These are phyloP conservation scores for Allomyces macrogynus DNA, from an alignment of 192 early-diverging fungal species.

Conservation along the genomic window DNA sequence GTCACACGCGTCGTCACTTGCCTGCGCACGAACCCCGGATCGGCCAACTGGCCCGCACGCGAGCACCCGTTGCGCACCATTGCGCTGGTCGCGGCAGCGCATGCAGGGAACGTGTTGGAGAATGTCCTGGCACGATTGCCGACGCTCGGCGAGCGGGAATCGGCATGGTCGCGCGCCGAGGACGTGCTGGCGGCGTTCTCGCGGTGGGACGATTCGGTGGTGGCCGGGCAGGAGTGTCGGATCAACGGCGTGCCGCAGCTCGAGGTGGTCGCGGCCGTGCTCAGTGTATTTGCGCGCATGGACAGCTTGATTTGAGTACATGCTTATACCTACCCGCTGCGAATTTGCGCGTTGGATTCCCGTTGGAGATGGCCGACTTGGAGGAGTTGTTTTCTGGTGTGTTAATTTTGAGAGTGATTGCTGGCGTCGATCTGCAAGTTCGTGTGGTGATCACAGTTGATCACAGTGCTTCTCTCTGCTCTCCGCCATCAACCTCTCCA, in stretches of 20 bases:
- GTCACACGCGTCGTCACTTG: constrained; percentile 57
- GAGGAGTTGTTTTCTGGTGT: too few relatives aligned
- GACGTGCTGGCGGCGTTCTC: constrained; percentile 75
- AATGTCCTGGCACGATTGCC: constrained; percentile 64
- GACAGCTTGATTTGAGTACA: constrained; percentile 12
- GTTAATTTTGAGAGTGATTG: too few relatives aligned
- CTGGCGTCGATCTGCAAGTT: too few relatives aligned
- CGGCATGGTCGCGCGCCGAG: constrained; percentile 72
- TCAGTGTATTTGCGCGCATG: constrained; percentile 76
- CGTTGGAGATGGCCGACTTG: too few relatives aligned
- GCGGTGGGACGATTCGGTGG: constrained; percentile 41
- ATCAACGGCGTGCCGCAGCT: constrained; percentile 37
- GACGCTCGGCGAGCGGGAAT: constrained; percentile 65
- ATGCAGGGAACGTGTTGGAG: constrained; percentile 93
- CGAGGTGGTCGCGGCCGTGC: constrained; percentile 55
- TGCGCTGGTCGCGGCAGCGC: constrained; percentile 80
- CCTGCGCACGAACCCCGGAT: constrained; percentile 12
- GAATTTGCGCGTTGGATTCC: neutral
- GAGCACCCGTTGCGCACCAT: constrained; percentile 49
- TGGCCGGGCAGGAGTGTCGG: constrained; percentile 27
- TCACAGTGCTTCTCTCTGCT: too few relatives aligned
- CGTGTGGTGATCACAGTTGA: too few relatives aligned
- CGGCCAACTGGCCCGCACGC: constrained; percentile 20
- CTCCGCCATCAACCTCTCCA: too few relatives aligned
- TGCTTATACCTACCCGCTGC: neutral